Evolutionary conservation across 768 basidiomycete genomes (phyloP).

Genomic region (Butyriboletus loyo): DNA sequence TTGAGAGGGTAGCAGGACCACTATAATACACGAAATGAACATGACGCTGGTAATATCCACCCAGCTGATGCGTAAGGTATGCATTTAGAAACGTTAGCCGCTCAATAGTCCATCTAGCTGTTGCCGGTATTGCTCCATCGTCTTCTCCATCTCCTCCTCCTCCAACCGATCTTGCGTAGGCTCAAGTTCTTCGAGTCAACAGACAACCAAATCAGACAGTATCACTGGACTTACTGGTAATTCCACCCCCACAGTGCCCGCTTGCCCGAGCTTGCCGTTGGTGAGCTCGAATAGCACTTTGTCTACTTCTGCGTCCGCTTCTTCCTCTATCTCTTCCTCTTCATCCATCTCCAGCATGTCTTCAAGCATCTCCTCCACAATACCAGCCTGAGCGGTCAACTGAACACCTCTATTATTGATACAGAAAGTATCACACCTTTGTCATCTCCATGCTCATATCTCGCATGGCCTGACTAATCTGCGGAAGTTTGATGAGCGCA

Average conservation of each 20-base stretch:
- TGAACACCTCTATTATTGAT: constrained; percentile 3
- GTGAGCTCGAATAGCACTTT: constrained; percentile 95
- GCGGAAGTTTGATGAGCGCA: constrained; percentile 84
- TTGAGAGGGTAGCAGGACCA: neutral
- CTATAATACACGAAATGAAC: constrained; percentile 11
- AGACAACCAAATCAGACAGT: neutral
- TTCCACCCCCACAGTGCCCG: constrained; percentile 66
- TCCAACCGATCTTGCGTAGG: constrained; percentile 57
- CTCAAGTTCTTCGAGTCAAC: constrained; percentile 33
- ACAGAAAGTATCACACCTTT: constrained; percentile 57
- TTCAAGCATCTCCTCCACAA: constrained; percentile 97
- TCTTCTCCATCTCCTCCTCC: constrained; percentile 82
- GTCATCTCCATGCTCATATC: constrained; percentile 99
- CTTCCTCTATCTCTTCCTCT: constrained; percentile 92
- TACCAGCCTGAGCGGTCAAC: constrained; percentile 68
- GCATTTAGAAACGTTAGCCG: constrained; percentile 13
- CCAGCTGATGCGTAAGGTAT: constrained; percentile 14
- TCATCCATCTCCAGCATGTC: constrained; percentile 90
- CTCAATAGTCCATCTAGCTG: constrained; percentile 87
- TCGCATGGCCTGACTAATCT: constrained; percentile 89
- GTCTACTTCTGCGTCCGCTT: constrained; percentile 96
- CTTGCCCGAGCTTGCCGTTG: constrained; percentile 91
- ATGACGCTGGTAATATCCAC: neutral
- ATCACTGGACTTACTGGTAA: constrained; percentile 60
- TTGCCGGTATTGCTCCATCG: constrained; percentile 87